phyloP scores from a whole-genome alignment of 164 flowering plant species.

The Buxus sempervirens region DNA sequence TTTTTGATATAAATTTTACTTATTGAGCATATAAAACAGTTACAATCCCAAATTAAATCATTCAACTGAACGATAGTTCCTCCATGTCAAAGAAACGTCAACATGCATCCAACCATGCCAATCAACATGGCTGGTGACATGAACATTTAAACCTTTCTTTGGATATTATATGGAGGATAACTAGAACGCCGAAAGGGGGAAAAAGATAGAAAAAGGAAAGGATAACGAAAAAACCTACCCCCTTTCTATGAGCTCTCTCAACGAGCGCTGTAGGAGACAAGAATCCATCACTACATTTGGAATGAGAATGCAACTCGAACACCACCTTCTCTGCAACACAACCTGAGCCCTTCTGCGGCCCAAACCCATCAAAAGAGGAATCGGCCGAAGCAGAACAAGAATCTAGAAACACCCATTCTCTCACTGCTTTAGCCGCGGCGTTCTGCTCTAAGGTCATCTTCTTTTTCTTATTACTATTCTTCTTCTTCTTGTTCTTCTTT shows the following conservation, averaged over 20 bases:
- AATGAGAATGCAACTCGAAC: conserved; percentile 89
- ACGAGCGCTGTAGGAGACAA: conserved; percentile 83
- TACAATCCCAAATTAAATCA: too few relatives aligned
- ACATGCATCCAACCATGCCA: too few relatives aligned
- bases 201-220: conserved; percentile 5
- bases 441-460: conserved; percentile 64
- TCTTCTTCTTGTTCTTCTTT: conserved; percentile 40
- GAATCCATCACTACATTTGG: conserved; percentile 86
- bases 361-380: conserved; percentile 44
- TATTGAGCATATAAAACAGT: too few relatives aligned
- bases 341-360: conserved; percentile 23
- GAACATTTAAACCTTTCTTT: too few relatives aligned
- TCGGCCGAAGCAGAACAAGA: conserved; percentile 16
- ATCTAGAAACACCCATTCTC: conserved; percentile 68
- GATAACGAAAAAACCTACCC: conserved; percentile 48
- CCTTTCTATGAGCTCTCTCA: conserved; percentile 83
- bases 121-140: too few relatives aligned
- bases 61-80: too few relatives aligned
- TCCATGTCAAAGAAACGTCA: too few relatives aligned
- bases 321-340: conserved; percentile 41
- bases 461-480: conserved; percentile 58
- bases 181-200: too few relatives aligned
- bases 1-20: too few relatives aligned
- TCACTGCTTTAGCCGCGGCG: conserved; percentile 48
- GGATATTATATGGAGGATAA: too few relatives aligned